Evolutionary conservation across 305 asterid species (phyloP).

Genomic region (Lippia alba): DNA sequence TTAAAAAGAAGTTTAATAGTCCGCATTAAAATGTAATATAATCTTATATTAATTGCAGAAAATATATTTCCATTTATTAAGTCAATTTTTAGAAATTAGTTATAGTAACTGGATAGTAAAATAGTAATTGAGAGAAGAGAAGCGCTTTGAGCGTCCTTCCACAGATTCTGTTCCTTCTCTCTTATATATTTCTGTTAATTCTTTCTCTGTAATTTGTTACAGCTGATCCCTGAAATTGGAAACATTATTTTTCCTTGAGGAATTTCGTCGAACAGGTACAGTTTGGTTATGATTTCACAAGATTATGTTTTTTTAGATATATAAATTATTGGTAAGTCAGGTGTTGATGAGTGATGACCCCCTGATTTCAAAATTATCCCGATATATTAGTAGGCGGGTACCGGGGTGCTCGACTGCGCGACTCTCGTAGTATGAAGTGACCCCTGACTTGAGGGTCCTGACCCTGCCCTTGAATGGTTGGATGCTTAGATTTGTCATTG

Average conservation of each 20-base stretch:
- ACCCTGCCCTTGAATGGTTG: neutral
- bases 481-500: neutral
- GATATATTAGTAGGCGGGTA: too few species aligned
- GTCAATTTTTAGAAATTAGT: too few species aligned
- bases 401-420: too few species aligned
- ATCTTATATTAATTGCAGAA: too few species aligned
- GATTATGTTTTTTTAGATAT: neutral
- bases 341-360: too few species aligned
- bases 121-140: neutral
- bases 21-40: too few species aligned
- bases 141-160: neutral
- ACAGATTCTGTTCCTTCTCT: neutral
- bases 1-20: too few species aligned
- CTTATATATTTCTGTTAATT: neutral
- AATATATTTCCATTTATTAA: too few species aligned
- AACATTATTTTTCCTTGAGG: neutral
- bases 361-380: too few species aligned
- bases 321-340: too few species aligned
- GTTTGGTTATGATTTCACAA: neutral
- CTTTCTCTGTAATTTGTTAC: neutral
- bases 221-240: neutral
- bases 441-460: too few species aligned
- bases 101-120: neutral
- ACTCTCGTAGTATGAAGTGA: too few species aligned
- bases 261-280: conserved; percentile 17